These are phyloP conservation scores for Umbelopsis ramanniana DNA, from an alignment of 192 early-diverging fungal species.

Conservation along the genomic window DNA sequence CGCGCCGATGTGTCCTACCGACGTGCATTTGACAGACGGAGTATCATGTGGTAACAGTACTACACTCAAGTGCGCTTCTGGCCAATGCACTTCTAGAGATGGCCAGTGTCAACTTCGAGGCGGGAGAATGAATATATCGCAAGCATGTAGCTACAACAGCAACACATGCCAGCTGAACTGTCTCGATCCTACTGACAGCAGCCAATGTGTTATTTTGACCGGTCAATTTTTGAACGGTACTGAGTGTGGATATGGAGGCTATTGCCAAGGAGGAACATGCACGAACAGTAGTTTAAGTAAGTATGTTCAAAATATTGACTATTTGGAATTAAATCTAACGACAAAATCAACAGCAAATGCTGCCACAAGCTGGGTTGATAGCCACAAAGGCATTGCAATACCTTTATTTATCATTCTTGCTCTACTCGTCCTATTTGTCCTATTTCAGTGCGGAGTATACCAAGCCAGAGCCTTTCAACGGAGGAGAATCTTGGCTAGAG, in stretches of 20 bases:
- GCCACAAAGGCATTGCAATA: conserved; percentile 49
- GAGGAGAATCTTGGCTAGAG: background rate
- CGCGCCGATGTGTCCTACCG: conserved; percentile 72
- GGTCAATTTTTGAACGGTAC: conserved; percentile 75
- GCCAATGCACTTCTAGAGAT: conserved; percentile 77
- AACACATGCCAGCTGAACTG: conserved; percentile 69
- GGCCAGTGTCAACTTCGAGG: conserved; percentile 71
- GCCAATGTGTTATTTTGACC: conserved; percentile 59
- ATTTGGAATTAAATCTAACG: background rate
- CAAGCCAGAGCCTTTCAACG: conserved; percentile 5
- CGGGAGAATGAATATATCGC: conserved; percentile 53
- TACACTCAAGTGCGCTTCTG: conserved; percentile 67
- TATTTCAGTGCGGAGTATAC: conserved; percentile 28
- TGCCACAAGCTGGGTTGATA: conserved; percentile 47
- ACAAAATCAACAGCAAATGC: conserved; percentile 29
- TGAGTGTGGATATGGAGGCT: conserved; percentile 71
- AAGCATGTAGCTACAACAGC: conserved; percentile 58
- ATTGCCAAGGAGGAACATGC: conserved; percentile 64
- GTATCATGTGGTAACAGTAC: conserved; percentile 62
- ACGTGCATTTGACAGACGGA: conserved; percentile 69
- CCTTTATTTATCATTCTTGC: conserved; percentile 45
- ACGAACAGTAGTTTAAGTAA: conserved; percentile 36
- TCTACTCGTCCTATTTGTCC: conserved; percentile 40
- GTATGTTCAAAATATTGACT: background rate
- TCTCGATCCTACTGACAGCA: conserved; percentile 51